phyloP scores from a whole-genome alignment of 2,329 filamentous ascomycete genomes.

The Verticillium tricorpus region DNA sequence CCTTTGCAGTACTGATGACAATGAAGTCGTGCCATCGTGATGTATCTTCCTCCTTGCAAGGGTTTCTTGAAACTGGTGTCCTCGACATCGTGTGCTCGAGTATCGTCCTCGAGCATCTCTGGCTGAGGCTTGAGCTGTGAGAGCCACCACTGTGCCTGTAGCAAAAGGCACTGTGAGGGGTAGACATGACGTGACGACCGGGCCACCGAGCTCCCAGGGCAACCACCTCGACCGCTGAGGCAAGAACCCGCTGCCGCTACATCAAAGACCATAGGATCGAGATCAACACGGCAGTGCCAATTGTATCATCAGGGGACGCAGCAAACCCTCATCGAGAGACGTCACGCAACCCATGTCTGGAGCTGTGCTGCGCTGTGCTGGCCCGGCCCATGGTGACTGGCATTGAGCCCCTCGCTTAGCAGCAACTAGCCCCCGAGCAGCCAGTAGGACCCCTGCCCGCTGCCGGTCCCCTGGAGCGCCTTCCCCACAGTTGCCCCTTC shows the following conservation, averaged over 20 bases:
- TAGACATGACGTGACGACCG: slow-evolving; percentile 12
- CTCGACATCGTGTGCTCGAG: too few relatives aligned
- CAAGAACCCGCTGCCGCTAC: too few relatives aligned
- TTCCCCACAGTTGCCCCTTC: slow-evolving; percentile 21
- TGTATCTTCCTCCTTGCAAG: too few relatives aligned
- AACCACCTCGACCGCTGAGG: background rate
- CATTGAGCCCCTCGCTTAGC: background rate
- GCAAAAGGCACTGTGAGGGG: slow-evolving; percentile 11
- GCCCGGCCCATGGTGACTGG: background rate
- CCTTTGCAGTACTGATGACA: background rate
- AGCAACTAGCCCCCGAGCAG: background rate
- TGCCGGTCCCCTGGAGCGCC: slow-evolving; percentile 12
- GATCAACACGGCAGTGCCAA: too few relatives aligned
- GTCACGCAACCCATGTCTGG: background rate
- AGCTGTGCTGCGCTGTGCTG: background rate
- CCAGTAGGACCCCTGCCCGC: slow-evolving; percentile 8
- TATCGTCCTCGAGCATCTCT: background rate
- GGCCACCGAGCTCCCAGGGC: too few relatives aligned
- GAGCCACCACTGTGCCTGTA: background rate
- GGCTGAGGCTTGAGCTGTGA: background rate
- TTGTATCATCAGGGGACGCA: background rate
- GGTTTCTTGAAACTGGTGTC: too few relatives aligned
- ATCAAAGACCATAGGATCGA: too few relatives aligned
- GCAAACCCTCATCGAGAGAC: background rate
- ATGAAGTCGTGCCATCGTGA: too few relatives aligned